Evolutionary conservation across 192 early-diverging fungal species (phyloP), one percentile per base, ranked within the genome.

Genomic region (Chytriomyces confervae): DNA sequence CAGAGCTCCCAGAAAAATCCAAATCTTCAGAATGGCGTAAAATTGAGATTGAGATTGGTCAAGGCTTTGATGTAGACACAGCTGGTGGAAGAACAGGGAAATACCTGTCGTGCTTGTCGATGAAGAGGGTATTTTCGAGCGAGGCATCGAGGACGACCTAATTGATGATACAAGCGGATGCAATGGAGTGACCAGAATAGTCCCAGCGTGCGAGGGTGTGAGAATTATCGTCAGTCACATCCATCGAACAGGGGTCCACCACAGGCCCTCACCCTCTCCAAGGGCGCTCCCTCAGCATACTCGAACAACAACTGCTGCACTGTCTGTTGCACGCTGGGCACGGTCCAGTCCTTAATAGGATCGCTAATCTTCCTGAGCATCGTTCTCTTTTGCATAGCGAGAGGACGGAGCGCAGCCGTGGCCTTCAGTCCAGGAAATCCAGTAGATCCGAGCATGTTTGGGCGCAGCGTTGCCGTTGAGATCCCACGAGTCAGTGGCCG

Each of bases 261-360:
- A 4, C 36, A 36, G 36, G 0, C 36, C 13, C 53, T 57, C 53
- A 74, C 72, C 53, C 50, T 61, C 16, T 61, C 53, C 18, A n/a
- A 9, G 16, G 72, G 11, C 3, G 62, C 72, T 46, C 72, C 62
- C 46, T 29, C 61, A 16, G 72, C 72, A 23, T 74, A 74, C 13
- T 74, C 72, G 50, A 74, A 74, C 27, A 74, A 29, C 53, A 74
- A n/a, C 72, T 74, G 60, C 36, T 20, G 43, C 9, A 74, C 72
- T 13, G 72, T 74, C 46, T 74, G 72, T n/a, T 74, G 72, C 18
- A 74, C 72, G 44, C 50, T 63, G 10, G 72, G 72, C 11, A 74
- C 72, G 20, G 72, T 23, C 69, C 69, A 70, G 69, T 70, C 50
- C 50, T 70, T 53, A 29, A 70, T 70, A n/a, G 69, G 69, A 70